Conservation (phyloP, 2,329 filamentous ascomycete species). For the Metarhizium sp. region DNA sequence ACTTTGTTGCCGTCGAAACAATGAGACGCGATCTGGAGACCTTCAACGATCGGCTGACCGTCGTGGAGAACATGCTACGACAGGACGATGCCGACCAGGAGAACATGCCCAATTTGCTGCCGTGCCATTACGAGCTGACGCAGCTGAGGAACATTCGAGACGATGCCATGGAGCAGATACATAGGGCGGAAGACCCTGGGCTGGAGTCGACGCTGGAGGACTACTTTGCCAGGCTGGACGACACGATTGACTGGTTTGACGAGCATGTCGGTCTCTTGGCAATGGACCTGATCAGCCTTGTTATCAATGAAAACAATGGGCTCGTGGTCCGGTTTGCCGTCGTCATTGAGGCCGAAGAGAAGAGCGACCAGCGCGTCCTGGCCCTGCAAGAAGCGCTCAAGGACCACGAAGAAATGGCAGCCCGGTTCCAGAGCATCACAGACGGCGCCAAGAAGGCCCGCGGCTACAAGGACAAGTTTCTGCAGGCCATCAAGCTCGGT, state of each 20-base stretch:
- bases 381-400: constrained; percentile 90
- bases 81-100: constrained; percentile 80
- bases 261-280: constrained; percentile 85
- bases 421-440: constrained; percentile 89
- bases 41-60: constrained; percentile 68
- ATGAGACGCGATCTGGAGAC: constrained; percentile 88
- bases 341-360: constrained; percentile 91
- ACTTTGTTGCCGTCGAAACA: constrained; percentile 87
- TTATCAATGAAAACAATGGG: constrained; percentile 78
- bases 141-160: constrained; percentile 89
- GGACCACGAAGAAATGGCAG: constrained; percentile 90
- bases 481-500: constrained; percentile 66
- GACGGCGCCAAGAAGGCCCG: constrained; percentile 85
- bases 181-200: constrained; percentile 60
- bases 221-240: constrained; percentile 80
- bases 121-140: constrained; percentile 86
- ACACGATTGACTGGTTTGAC: constrained; percentile 89
- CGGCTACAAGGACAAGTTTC: constrained; percentile 94
- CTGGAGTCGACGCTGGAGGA: constrained; percentile 78
- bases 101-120: constrained; percentile 84
- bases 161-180: constrained; percentile 94
- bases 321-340: constrained; percentile 86
- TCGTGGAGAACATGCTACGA: constrained; percentile 68
- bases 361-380: constrained; percentile 84
- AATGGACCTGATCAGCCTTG: constrained; percentile 78